Evolutionary conservation across 2,329 filamentous ascomycete genomes (phyloP).

Genomic region (Malbranchea cinnamomea): DNA sequence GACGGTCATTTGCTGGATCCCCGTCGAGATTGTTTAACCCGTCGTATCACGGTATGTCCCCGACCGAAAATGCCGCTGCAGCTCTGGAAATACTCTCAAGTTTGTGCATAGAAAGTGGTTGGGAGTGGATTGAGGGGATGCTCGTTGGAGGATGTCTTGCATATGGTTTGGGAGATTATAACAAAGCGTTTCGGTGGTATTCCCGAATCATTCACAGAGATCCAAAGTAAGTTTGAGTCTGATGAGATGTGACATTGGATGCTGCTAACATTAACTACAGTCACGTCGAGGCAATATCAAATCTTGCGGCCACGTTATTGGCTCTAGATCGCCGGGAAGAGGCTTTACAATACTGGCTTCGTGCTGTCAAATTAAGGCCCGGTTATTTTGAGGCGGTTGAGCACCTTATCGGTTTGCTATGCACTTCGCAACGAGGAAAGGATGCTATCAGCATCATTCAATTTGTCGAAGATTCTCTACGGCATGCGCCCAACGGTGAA

Average conservation of each 20-base stretch:
- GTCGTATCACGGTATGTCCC: slow-evolving; percentile 24
- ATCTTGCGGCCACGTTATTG: slow-evolving; percentile 76
- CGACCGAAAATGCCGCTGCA: slow-evolving; percentile 43
- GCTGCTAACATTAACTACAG: slow-evolving; percentile 28
- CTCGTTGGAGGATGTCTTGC: slow-evolving; percentile 80
- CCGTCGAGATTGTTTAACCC: slow-evolving; percentile 20
- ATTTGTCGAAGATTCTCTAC: slow-evolving; percentile 62
- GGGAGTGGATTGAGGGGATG: slow-evolving; percentile 89
- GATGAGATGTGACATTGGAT: slow-evolving; percentile 11
- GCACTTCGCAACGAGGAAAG: slow-evolving; percentile 60
- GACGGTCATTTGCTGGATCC: slow-evolving; percentile 18
- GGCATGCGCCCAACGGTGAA: slow-evolving; percentile 34
- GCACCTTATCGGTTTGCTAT: slow-evolving; percentile 78
- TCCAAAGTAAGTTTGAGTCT: slow-evolving; percentile 29
- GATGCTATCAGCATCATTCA: slow-evolving; percentile 82
- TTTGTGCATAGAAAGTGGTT: slow-evolving; percentile 63
- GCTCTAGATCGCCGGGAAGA: slow-evolving; percentile 70
- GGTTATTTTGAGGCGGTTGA: slow-evolving; percentile 91
- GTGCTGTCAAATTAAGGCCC: slow-evolving; percentile 68
- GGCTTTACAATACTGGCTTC: slow-evolving; percentile 72
- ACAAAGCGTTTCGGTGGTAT: slow-evolving; percentile 44
- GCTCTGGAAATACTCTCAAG: slow-evolving; percentile 58
- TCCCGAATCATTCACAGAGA: slow-evolving; percentile 43
- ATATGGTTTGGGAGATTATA: slow-evolving; percentile 75
- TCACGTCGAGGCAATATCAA: slow-evolving; percentile 87